Evolutionary conservation across 2,329 filamentous ascomycete genomes (phyloP), one percentile per base, ranked within the genome.

Genomic region (Fusarium compactum): DNA sequence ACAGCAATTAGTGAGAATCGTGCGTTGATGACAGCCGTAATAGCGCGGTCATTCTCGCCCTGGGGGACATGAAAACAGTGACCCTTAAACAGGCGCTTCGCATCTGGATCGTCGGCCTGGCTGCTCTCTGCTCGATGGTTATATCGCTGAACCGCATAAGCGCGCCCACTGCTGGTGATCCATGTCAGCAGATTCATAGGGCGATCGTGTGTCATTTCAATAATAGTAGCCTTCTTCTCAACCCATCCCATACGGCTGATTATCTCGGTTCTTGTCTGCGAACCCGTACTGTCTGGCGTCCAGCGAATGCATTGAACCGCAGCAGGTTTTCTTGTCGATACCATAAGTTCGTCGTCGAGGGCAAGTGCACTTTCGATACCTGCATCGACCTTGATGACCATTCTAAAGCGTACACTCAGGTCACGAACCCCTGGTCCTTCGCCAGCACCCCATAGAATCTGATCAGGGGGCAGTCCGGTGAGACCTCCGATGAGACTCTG

Each of bases 341-440:
- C 95, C 24, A 98, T 86, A 43, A 99, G 84, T 79, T 98, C 96
- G 59, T 97, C 93, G 71, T 98, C 96, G 24, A 98, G 86, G 4
- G 96, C 95, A 58, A 98, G 83, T 14, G 93, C 94, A 75, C 91
- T 93, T 72, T 91, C 90, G 74, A 99, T 98, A 4, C 96, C 96
- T 5, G 96, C 96, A 80, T 99, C 96, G 20, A 99, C 94, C 78
- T 97, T 97, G 77, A 99, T 98, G 16, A 97, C 95, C 92, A 98
- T 97, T 61, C 95, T 89, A 80, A 99, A 99, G 14, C 94, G 92
- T 51, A 99, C 87, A 74, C 92, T 97, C 59, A 97, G 89, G 80
- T 99, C 96, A 56, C 90, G 89, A 53, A 97, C 90, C 6, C 93
- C 93, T 51, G 87, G 87, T 12, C 92, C 92, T 79, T 98, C 96